A percentile compares a stretch with the other conserved stretches of the same genome.
phyloP scores from a whole-genome alignment of 495 filamentous ascomycete species.

The Bacidia gigantensis region DNA sequence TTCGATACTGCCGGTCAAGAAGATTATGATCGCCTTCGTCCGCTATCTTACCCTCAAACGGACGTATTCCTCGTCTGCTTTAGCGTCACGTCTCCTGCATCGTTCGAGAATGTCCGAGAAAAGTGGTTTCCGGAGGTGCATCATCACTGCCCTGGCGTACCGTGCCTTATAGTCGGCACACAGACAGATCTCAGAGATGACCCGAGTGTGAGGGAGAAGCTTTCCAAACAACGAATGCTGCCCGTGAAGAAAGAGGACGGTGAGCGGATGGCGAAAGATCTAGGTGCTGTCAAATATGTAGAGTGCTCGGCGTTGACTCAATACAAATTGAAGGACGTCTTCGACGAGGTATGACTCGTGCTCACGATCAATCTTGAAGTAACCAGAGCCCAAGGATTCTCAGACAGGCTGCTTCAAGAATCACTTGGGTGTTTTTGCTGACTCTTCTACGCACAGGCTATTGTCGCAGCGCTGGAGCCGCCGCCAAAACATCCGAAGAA shows the following conservation, averaged over 20 bases:
- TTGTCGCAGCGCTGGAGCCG: slow-evolving; percentile 82
- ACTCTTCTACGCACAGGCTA: slow-evolving; percentile 42
- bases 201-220: slow-evolving; percentile 72
- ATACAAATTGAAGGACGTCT: slow-evolving; percentile 97
- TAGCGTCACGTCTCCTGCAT: slow-evolving; percentile 95
- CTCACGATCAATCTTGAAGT: neutral
- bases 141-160: slow-evolving; percentile 95
- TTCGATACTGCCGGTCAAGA: slow-evolving; percentile 99
- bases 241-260: slow-evolving; percentile 87
- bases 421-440: slow-evolving; percentile 9
- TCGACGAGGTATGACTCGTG: slow-evolving; percentile 72
- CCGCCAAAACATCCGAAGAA: slow-evolving; percentile 53
- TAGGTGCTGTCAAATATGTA: slow-evolving; percentile 95
- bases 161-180: slow-evolving; percentile 94
- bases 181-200: slow-evolving; percentile 95
- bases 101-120: slow-evolving; percentile 97
- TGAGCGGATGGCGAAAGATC: slow-evolving; percentile 88
- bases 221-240: slow-evolving; percentile 86
- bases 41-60: slow-evolving; percentile 94
- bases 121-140: slow-evolving; percentile 99
- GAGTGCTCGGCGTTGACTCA: slow-evolving; percentile 97
- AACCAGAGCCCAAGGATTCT: neutral
- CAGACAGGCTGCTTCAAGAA: too few relatives aligned
- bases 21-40: slow-evolving; percentile 95
- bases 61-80: slow-evolving; percentile 99